Base-by-base conservation (phyloP, 2,329 filamentous ascomycete genomes). In the Mycosphaerella sp. region DNA sequence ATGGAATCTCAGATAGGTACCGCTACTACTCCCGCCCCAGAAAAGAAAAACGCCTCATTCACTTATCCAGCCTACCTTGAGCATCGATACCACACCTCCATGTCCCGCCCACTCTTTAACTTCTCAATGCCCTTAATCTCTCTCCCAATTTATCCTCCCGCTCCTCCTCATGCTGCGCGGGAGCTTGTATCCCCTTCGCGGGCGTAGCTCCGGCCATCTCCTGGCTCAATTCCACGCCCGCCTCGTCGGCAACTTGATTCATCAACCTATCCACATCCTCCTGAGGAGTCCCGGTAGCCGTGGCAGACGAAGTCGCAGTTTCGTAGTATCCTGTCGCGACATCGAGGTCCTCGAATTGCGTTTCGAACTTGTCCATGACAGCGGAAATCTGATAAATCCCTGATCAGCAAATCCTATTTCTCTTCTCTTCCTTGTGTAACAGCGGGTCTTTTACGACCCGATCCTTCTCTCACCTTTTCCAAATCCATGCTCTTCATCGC, bases 181-280 rank as follows among this genome's bases (percentile, higher is more conserved):
- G 56, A 59, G 87, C 85, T 55, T 77, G 78, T 48, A 69, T 62
- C 4, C 74, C 73, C 64, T 78, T 78, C 14, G 79, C 75, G 0
- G 80, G 75, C 11, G 80, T 74, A 6, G 85, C 79, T 10, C 74
- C 74, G 53, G 76, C 76, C 72, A 95, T 83, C 72, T 93, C 87
- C 68, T 86, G 80, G 62, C 83, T 83, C 57, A 95, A 76, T 71
- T 93, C 87, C 49, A 95, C 81, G 51, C 90, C 90, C 8, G 87
- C 89, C 70, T 95, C 89, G 70, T 95, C 90, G 59, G 89, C 89
- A 42, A 93, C 82, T 73, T 95, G 87, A 60, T 82, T 85, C 73
- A 95, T 86, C 58, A 95, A 74, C 62, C 89, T 84, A 70, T 95
- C 89, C 1, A 95, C 89, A 62, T 91, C 89, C 63, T 95, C 89